A percentile compares a stretch with the other conserved stretches of the same genome.
phyloP scores from a whole-genome alignment of 768 basidiomycete genomes.

The Candolleomyces eurysporus region DNA sequence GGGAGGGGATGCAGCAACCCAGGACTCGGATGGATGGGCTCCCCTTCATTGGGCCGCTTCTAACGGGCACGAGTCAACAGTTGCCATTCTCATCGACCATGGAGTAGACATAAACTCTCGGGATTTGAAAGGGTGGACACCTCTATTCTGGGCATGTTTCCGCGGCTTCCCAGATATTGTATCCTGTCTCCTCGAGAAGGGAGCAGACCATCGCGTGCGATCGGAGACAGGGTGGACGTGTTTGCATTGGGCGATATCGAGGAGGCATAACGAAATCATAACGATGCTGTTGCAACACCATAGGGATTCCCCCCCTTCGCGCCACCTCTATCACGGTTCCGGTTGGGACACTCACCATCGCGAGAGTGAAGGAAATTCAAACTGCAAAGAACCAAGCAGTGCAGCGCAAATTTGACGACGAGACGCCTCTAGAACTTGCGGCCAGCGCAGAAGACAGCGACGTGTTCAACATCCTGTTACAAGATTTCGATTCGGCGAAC shows the following conservation, averaged over 20 bases:
- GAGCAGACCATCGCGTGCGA: neutral
- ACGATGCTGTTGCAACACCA: neutral
- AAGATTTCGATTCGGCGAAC: neutral
- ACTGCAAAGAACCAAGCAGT: too few species aligned
- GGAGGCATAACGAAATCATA: neutral
- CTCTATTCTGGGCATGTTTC: neutral
- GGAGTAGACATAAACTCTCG: neutral
- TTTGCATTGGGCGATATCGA: neutral
- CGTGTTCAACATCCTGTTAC: neutral
- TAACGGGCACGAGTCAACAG: neutral
- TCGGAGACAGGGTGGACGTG: neutral
- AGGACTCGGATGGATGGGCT: neutral
- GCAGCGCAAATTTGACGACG: neutral
- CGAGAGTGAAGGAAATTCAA: neutral
- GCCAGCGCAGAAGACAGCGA: neutral
- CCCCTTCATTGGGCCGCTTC: neutral
- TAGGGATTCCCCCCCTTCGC: neutral
- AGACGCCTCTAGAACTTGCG: neutral
- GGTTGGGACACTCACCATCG: neutral
- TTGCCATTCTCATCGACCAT: neutral
- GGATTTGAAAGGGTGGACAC: neutral
- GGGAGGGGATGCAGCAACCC: neutral
- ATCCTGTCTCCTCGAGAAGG: neutral
- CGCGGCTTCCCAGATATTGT: neutral
- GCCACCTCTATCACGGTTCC: neutral